Percentiles rank a stretch among this genome's conserved stretches.
phyloP scores from a whole-genome alignment of 2,329 filamentous ascomycete species.

The Leptographium flavum region DNA sequence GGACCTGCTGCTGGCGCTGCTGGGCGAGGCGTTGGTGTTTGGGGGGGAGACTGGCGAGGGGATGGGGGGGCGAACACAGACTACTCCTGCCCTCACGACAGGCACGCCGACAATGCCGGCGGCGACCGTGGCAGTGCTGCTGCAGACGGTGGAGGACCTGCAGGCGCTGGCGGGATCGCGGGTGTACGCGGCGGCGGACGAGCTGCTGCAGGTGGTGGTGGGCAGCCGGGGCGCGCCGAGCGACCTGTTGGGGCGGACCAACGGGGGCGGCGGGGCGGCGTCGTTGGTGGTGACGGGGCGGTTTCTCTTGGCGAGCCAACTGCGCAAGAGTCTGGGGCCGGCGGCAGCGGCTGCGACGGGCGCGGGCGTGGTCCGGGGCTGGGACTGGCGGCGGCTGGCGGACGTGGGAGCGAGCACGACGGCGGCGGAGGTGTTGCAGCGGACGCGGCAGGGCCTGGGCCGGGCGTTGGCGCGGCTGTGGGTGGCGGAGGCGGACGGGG shows the following conservation, averaged over 20 bases:
- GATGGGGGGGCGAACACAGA: not conserved
- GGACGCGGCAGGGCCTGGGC: constrained; percentile 59
- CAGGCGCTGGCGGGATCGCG: constrained; percentile 54
- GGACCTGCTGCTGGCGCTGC: constrained; percentile 68
- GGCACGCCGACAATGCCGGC: constrained; percentile 35
- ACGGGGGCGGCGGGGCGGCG: constrained; percentile 19
- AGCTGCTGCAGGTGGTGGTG: constrained; percentile 64
- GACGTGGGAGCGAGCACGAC: constrained; percentile 38
- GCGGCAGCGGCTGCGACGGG: constrained; percentile 28
- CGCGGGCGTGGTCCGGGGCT: constrained; percentile 27
- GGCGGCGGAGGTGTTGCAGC: constrained; percentile 56
- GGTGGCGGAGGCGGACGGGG: constrained; percentile 48
- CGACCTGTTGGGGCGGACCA: constrained; percentile 46
- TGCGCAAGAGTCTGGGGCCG: constrained; percentile 46
- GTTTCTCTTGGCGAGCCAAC: constrained; percentile 51
- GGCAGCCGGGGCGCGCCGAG: constrained; percentile 51
- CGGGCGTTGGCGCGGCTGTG: constrained; percentile 59
- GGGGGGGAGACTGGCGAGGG: constrained; percentile 19
- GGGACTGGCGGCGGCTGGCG: constrained; percentile 43
- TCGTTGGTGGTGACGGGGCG: constrained; percentile 61
- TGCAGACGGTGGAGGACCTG: constrained; percentile 68
- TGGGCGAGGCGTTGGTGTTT: constrained; percentile 73
- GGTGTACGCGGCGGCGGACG: constrained; percentile 60
- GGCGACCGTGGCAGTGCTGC: constrained; percentile 58
- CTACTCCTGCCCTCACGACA: constrained; percentile 5